phyloP scores from a whole-genome alignment of 2,329 filamentous ascomycete species.

The Exophiala bonariae region DNA sequence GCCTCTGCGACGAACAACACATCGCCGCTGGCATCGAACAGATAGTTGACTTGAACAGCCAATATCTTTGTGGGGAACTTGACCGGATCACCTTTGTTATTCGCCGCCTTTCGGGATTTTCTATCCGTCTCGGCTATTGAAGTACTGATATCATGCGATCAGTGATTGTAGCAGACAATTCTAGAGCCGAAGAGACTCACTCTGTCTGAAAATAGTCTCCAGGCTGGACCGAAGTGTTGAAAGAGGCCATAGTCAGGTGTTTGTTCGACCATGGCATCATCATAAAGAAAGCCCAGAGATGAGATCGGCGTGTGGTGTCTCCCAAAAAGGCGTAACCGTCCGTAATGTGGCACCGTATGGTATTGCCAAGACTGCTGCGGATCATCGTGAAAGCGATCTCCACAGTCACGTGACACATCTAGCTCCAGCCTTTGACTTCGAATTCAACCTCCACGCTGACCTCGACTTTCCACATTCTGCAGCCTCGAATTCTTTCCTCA shows the following conservation, averaged over 20 bases:
- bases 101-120: conserved; percentile 73
- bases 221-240: conserved; percentile 60
- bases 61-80: conserved; percentile 82
- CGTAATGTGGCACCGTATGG: too few relatives aligned
- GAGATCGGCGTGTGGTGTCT: too few relatives aligned
- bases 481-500: conserved; percentile 29
- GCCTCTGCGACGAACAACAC: conserved; percentile 82
- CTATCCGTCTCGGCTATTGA: conserved; percentile 54
- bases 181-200: conserved; percentile 50
- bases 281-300: too few relatives aligned
- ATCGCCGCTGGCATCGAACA: conserved; percentile 18
- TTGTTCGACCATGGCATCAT: too few relatives aligned
- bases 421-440: too few relatives aligned
- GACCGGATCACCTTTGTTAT: conserved; percentile 80
- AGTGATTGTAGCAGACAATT: conserved; percentile 4
- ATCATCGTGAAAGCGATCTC: too few relatives aligned
- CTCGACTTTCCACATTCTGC: conserved; percentile 29
- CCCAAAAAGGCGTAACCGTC: too few relatives aligned
- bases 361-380: too few relatives aligned
- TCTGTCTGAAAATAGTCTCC: conserved; percentile 92
- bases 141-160: conserved; percentile 39
- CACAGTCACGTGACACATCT: conserved; percentile 3
- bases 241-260: conserved; percentile 46
- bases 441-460: too few relatives aligned
- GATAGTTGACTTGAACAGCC: conserved; percentile 50